Percentiles rank a stretch among this genome's conserved stretches.
Evolutionary conservation across 2,329 filamentous ascomycete species (phyloP).

Genomic region (Mycosphaerelloides madeirae): DNA sequence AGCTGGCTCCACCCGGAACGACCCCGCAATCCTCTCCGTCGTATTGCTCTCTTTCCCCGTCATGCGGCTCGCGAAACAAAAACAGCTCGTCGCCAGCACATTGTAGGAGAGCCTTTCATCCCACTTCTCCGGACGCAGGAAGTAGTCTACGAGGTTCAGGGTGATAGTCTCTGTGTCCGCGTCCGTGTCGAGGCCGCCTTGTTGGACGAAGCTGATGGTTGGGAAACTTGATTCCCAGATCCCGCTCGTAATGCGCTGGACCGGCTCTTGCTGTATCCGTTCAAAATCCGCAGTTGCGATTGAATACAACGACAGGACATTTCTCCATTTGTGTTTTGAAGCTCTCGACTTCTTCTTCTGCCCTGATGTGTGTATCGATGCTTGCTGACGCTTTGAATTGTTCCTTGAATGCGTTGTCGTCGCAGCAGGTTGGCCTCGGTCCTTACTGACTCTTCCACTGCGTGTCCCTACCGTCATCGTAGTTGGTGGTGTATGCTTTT

Average conservation of each 20-base stretch:
- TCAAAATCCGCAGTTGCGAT: no score
- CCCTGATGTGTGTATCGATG: no score
- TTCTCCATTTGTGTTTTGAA: no score
- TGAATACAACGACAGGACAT: no score
- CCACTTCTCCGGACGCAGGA: conserved; percentile 16
- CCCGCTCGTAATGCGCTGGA: conserved; percentile 10
- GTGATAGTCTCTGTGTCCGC: conserved; percentile 13
- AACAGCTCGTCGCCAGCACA: conserved; percentile 14
- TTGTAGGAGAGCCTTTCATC: conserved; percentile 12
- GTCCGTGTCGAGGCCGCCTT: conserved; percentile 8
- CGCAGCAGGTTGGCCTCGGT: no score
- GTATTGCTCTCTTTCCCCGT: conserved; percentile 5
- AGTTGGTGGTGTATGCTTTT: no score
- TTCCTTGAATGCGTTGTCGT: no score
- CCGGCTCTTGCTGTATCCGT: neutral
- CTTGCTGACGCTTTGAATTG: no score
- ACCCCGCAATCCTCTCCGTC: conserved; percentile 6
- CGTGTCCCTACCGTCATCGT: no score
- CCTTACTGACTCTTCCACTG: no score
- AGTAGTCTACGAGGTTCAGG: conserved; percentile 18
- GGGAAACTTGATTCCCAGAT: conserved; percentile 7
- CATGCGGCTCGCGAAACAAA: conserved; percentile 16
- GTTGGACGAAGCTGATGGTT: conserved; percentile 12
- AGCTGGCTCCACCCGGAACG: conserved; percentile 7
- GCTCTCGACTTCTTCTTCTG: no score